Evolutionary conservation across 345 rosid species (phyloP).

Genomic region (Citrus hindsii): DNA sequence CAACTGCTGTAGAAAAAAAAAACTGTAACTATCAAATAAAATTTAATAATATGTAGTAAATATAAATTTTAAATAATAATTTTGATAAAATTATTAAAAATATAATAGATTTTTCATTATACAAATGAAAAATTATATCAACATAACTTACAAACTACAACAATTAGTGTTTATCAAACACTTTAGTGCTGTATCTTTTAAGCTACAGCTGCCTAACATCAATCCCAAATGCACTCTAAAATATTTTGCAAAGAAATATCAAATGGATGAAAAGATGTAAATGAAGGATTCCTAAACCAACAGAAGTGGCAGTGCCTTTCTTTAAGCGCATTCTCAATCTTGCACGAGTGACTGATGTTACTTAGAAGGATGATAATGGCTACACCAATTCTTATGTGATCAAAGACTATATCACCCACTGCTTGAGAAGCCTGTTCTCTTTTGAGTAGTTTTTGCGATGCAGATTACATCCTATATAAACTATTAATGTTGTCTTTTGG

Average conservation of each 20-base stretch:
- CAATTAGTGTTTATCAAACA: no score
- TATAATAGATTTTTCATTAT: no score
- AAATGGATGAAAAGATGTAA: conserved; percentile 27
- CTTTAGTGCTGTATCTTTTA: no score
- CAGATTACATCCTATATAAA: no score
- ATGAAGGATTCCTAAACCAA: conserved; percentile 15
- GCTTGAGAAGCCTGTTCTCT: conserved; percentile 9
- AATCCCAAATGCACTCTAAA: background rate
- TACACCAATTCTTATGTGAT: conserved; percentile 9
- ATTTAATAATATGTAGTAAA: no score
- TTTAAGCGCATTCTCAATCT: conserved; percentile 18
- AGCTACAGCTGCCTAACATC: no score
- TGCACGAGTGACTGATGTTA: conserved; percentile 15
- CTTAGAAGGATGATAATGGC: conserved; percentile 20
- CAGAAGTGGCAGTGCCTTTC: background rate
- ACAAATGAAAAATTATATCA: no score
- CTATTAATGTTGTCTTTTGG: background rate
- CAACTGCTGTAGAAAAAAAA: fast-evolving
- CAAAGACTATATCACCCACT: conserved; percentile 10
- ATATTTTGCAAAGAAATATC: background rate
- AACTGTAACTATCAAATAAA: no score
- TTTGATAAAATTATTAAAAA: no score
- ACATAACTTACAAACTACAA: no score
- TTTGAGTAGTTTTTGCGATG: background rate
- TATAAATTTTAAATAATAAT: no score